Evolutionary conservation across 371 early-diverging fungal genomes (phyloP).

Genomic region (Rhizomucor miehei): DNA sequence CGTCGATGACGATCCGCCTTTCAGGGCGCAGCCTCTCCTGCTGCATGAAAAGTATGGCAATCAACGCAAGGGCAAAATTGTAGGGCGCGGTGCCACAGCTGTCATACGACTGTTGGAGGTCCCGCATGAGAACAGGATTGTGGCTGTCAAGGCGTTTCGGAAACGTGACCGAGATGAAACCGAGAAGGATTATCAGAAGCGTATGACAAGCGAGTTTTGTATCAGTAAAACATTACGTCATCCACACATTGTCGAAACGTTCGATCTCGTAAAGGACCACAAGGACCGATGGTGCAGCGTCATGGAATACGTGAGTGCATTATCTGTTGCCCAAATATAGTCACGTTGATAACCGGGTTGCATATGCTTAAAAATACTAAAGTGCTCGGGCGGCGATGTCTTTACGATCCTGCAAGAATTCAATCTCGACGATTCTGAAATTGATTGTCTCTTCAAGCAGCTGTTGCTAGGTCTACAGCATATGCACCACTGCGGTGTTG

Average conservation of each 20-base stretch:
- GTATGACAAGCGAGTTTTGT: conserved; percentile 40
- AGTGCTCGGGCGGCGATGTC: conserved; percentile 44
- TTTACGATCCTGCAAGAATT: conserved; percentile 27
- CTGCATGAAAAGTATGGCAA: conserved; percentile 17
- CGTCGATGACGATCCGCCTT: not conserved
- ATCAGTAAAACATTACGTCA: conserved; percentile 24
- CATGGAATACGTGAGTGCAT: conserved; percentile 40
- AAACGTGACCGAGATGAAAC: conserved; percentile 29
- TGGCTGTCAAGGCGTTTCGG: conserved; percentile 41
- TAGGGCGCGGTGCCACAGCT: conserved; percentile 25
- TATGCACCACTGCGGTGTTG: conserved; percentile 67
- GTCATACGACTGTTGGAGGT: conserved; percentile 11
- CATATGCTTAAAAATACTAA: too few species aligned
- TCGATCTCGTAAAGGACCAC: conserved; percentile 26
- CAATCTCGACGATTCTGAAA: conserved; percentile 20
- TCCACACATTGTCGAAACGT: conserved; percentile 32
- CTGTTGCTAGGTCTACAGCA: conserved; percentile 68
- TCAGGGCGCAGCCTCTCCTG: conserved; percentile 1
- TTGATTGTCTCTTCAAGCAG: conserved; percentile 52
- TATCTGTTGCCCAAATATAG: not conserved
- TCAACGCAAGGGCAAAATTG: conserved; percentile 13
- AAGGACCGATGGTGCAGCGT: conserved; percentile 34
- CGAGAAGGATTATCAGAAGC: conserved; percentile 27
- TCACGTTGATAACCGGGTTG: too few species aligned
- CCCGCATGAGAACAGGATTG: not conserved